Evolutionary conservation across 208 protist species (phyloP).

Genomic region (Acanthamoeba lenticulata): DNA sequence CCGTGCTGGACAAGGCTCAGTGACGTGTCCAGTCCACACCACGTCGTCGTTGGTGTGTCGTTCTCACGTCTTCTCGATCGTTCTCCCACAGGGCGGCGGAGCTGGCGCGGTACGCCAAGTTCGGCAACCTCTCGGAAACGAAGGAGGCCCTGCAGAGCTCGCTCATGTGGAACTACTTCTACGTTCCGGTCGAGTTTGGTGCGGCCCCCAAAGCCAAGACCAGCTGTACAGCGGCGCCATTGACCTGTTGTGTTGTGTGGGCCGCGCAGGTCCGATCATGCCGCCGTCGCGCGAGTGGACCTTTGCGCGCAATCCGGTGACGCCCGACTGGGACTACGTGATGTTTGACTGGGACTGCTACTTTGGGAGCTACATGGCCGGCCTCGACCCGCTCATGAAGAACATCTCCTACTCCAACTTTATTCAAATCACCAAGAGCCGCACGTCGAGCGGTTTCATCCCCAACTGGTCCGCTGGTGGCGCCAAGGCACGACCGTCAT

Average conservation of each 20-base stretch:
- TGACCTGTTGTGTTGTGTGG: not conserved
- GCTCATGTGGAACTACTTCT: not conserved
- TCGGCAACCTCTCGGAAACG: not conserved
- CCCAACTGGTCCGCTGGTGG: conserved; percentile 16
- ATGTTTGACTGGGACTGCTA: conserved; percentile 33
- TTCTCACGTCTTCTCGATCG: too few relatives aligned
- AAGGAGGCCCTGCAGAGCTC: not conserved
- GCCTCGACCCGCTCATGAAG: conserved; percentile 12
- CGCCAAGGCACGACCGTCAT: not conserved
- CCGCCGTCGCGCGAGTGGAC: not conserved
- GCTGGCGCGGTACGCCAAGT: not conserved
- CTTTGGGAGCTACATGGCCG: not conserved
- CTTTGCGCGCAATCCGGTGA: not conserved
- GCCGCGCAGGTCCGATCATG: not conserved
- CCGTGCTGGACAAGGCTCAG: not conserved
- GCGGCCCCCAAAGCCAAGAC: too few relatives aligned
- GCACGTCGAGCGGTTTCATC: not conserved
- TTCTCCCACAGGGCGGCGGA: not conserved
- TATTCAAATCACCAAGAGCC: conserved; percentile 14
- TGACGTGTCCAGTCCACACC: not conserved
- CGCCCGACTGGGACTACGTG: not conserved
- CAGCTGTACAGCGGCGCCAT: not conserved
- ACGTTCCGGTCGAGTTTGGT: not conserved
- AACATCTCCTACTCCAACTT: conserved; percentile 46
- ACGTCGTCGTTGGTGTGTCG: too few relatives aligned